phyloP scores from a whole-genome alignment of 139 green algal genomes.

The Micractinium sp. region DNA sequence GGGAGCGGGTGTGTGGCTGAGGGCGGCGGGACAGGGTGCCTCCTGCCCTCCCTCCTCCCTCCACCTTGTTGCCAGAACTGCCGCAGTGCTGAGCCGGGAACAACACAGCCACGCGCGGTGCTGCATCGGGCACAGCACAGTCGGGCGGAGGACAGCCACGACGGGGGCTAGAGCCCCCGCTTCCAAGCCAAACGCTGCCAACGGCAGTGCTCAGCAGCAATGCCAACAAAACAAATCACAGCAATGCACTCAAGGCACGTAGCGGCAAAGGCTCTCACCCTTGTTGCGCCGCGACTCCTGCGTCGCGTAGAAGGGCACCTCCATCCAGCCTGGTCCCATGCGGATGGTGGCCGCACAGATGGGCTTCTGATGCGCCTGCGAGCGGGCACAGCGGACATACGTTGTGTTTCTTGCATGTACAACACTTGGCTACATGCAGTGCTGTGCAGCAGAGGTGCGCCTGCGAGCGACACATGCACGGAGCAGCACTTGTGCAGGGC shows the following conservation, averaged over 20 bases:
- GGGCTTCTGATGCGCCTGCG: conserved; percentile 77
- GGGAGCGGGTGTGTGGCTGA: no score
- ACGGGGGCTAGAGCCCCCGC: no score
- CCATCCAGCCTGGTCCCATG: conserved; percentile 79
- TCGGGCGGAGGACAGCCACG: no score
- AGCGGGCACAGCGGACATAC: background rate
- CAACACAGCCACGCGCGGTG: no score
- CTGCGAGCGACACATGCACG: no score
- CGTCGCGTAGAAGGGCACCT: conserved; percentile 92
- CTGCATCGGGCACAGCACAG: background rate
- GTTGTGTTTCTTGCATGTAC: background rate
- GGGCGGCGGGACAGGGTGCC: background rate
- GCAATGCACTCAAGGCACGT: no score
- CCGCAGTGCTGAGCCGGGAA: background rate
- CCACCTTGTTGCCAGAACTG: background rate
- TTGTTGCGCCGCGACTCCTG: conserved; percentile 57
- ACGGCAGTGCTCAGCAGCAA: no score
- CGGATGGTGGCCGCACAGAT: conserved; percentile 88
- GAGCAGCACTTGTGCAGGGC: no score
- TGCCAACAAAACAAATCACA: no score
- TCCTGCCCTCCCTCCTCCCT: background rate
- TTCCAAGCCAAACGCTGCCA: no score
- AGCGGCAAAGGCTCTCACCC: background rate
- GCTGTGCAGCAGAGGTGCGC: no score
- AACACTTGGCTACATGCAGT: no score